These are phyloP conservation scores for Diaporthe citriasiana DNA, from an alignment of 2,329 filamentous ascomycete species.

Conservation along the genomic window DNA sequence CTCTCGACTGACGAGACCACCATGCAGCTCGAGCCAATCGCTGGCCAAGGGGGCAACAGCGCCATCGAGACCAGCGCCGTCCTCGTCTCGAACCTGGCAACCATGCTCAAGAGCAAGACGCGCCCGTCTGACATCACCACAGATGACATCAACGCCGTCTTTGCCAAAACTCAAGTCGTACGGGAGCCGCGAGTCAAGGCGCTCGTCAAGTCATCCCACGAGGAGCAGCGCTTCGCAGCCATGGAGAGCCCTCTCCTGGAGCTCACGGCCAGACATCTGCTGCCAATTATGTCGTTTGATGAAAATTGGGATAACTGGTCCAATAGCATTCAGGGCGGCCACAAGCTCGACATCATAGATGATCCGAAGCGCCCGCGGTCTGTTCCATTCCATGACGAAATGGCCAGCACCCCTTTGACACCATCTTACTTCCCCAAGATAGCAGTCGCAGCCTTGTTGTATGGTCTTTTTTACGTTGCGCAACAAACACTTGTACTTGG, in stretches of 20 bases:
- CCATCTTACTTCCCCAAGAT: not conserved
- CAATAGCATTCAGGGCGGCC: not conserved
- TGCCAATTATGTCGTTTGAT: slow-evolving; percentile 30
- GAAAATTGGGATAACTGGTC: not conserved
- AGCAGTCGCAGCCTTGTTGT: not conserved
- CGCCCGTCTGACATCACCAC: slow-evolving; percentile 15
- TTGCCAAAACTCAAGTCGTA: slow-evolving; percentile 34
- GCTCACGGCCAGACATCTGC: not conserved
- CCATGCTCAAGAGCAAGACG: slow-evolving; percentile 18
- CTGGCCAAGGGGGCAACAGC: slow-evolving; percentile 48
- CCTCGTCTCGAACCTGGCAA: slow-evolving; percentile 43
- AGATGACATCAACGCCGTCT: slow-evolving; percentile 32
- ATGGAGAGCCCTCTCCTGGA: slow-evolving; percentile 35
- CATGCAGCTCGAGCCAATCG: slow-evolving; percentile 46
- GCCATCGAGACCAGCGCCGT: slow-evolving; percentile 47
- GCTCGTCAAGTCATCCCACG: slow-evolving; percentile 37
- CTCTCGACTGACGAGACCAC: not conserved
- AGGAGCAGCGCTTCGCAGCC: slow-evolving; percentile 41
- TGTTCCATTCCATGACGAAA: slow-evolving; percentile 9
- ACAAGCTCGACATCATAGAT: slow-evolving; percentile 9
- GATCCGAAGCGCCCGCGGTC: not conserved
- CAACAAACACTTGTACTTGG: not conserved
- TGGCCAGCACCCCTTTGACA: not conserved
- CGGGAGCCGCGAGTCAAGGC: slow-evolving; percentile 7
- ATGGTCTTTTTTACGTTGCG: not conserved